Percentiles rank a stretch among this genome's conserved stretches.
Conservation (phyloP, 2,329 filamentous ascomycete species). For the Myriosclerotinia curreyana region DNA sequence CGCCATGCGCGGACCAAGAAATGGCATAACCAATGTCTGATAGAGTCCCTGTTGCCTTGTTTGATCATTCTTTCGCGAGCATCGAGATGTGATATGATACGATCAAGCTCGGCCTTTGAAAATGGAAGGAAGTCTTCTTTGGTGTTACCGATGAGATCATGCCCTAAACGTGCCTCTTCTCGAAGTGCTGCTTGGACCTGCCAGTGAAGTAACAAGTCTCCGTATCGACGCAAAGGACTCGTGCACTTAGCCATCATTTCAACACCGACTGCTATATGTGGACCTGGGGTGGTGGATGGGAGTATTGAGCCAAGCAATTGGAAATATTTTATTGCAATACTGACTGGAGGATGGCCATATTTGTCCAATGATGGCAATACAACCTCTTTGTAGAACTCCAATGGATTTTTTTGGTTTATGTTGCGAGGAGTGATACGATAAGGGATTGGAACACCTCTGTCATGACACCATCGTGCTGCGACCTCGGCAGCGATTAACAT, state of each 20-base stretch:
- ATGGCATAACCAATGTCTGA: conserved; percentile 55
- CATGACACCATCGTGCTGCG: conserved; percentile 58
- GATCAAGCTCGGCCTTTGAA: conserved; percentile 32
- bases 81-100: conserved; percentile 34
- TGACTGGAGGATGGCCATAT: conserved; percentile 22
- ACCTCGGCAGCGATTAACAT: conserved; percentile 64
- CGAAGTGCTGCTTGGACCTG: conserved; percentile 60
- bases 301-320: conserved; percentile 50
- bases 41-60: conserved; percentile 33
- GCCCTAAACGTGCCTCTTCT: conserved; percentile 43
- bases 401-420: conserved; percentile 30
- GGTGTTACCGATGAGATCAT: conserved; percentile 41
- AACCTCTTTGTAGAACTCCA: conserved; percentile 30
- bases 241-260: conserved; percentile 63
- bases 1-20: conserved; percentile 59
- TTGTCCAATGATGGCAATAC: conserved; percentile 31
- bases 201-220: conserved; percentile 63
- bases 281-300: conserved; percentile 51
- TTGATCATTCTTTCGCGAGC: conserved; percentile 33
- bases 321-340: conserved; percentile 32
- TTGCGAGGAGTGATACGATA: conserved; percentile 45
- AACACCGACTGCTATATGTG: conserved; percentile 56
- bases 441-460: conserved; percentile 56
- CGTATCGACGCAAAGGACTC: conserved; percentile 62
- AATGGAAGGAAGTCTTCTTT: conserved; percentile 37